Percentiles rank a stretch among this genome's conserved stretches.
Conservation (phyloP, 1,284 basidiomycete species). For the Moesziomyces sp. region DNA sequence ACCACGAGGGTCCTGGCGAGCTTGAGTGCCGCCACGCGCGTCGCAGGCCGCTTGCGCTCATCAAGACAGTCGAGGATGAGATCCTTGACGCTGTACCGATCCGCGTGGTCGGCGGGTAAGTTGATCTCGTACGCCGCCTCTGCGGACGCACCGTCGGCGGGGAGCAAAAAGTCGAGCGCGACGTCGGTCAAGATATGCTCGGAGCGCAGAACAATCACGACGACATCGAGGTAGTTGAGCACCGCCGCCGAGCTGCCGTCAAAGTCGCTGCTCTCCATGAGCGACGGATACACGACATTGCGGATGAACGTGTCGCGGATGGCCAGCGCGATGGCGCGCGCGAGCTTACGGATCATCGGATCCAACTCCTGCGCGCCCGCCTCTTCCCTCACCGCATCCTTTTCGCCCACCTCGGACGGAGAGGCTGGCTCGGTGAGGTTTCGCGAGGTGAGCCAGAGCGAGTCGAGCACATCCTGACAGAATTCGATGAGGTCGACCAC, state of each 20-base stretch:
- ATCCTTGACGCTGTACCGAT: constrained; percentile 54
- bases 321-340: constrained; percentile 68
- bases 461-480: constrained; percentile 79
- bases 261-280: constrained; percentile 88
- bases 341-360: constrained; percentile 42
- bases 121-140: constrained; percentile 14
- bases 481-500: constrained; percentile 91
- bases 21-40: constrained; percentile 47
- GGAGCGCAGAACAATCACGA: constrained; percentile 53
- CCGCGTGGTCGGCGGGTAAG: constrained; percentile 25
- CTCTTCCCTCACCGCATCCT: not conserved
- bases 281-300: constrained; percentile 90
- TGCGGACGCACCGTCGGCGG: constrained; percentile 2
- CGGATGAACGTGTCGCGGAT: constrained; percentile 88
- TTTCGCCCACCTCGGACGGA: constrained; percentile 8
- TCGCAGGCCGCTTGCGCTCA: constrained; percentile 16
- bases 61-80: constrained; percentile 53
- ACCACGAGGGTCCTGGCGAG: constrained; percentile 49
- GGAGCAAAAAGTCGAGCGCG: constrained; percentile 49
- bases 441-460: constrained; percentile 29
- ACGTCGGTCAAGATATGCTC: constrained; percentile 53
- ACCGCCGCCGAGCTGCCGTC: constrained; percentile 96
- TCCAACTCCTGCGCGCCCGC: constrained; percentile 10
- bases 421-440: constrained; percentile 17
- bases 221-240: constrained; percentile 89